Base-by-base conservation (phyloP, 2,329 filamentous ascomycete genomes). In the Penicillium sp. region DNA sequence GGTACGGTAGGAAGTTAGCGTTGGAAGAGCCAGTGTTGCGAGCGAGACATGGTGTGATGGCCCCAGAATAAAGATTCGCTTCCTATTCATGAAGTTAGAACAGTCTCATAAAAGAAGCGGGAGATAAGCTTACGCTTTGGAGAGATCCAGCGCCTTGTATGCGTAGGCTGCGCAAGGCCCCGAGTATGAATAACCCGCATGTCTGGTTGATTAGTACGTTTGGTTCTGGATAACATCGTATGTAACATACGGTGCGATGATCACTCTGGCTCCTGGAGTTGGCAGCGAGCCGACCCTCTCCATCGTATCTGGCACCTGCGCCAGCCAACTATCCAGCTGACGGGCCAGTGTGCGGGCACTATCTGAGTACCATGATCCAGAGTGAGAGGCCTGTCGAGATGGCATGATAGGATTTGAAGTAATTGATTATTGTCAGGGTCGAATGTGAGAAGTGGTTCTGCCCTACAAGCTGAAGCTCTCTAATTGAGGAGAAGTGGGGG, bases 181-280 rank as follows among this genome's bases (percentile, higher is more conserved):
- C 4, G 94, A 99, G 79, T 93, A 97, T 2, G 84, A 79, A 77
- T 96, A 99, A 60, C 94, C 94, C 58, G 94, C 94, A 74, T 99
- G 94, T 59, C 93, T 97, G 68, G 65, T 52, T 55, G 15, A 53
- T 46, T 49, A 70, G 60, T 50, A 59, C 59, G 40, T 10, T 57
- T 31, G 21, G 19, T 4, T 54, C 13, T 25, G 15, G 23, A 38
- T 11, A 13, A 5, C 2, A 2, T 31, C n/a, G 21, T 27, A n/a
- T 36, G 50, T 27, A 44, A 66, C 89, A 81, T 83, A 97, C 93
- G 94, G 94, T 60, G 92, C 92, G 72, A 99, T 97, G 55, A 99
- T 88, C 15, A 94, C 81, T 73, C 91, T 85, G 5, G 92, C 92
- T 33, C 87, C 86, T 1, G 85, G 73, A 1, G 92, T 79, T 3